Conservation (phyloP, 2,329 filamentous ascomycete species). For the Orbilia javanica region DNA sequence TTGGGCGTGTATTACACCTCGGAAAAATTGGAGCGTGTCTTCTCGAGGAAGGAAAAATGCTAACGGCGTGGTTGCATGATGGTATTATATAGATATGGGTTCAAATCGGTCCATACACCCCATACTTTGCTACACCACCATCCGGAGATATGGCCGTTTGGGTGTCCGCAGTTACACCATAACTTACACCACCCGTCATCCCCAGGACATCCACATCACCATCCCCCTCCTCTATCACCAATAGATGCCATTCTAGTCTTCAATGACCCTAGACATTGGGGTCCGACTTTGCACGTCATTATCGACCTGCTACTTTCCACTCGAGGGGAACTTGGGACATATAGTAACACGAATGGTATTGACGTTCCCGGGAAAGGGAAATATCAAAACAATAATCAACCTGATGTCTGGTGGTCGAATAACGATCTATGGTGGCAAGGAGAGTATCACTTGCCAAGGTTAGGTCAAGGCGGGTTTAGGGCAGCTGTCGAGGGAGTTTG, state of each 20-base stretch:
- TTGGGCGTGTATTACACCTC: constrained; percentile 16
- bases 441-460: constrained; percentile 82
- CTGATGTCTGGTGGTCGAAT: constrained; percentile 87
- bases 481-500: constrained; percentile 85
- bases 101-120: constrained; percentile 50
- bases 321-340: constrained; percentile 82
- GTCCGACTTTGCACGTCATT: constrained; percentile 86
- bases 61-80: neutral
- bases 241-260: constrained; percentile 93
- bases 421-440: constrained; percentile 91
- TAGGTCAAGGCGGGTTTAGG: constrained; percentile 92
- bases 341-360: constrained; percentile 77
- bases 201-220: constrained; percentile 8
- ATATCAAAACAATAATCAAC: constrained; percentile 86
- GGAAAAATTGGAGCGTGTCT: constrained; percentile 62
- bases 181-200: constrained; percentile 43
- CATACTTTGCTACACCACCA: constrained; percentile 45
- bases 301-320: constrained; percentile 84
- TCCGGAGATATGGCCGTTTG: constrained; percentile 56
- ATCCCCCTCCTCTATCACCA: constrained; percentile 17
- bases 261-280: constrained; percentile 97
- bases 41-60: neutral
- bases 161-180: constrained; percentile 35
- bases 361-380: constrained; percentile 66
- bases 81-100: constrained; percentile 36